Conservation (phyloP, 345 rosid genomes). For the Turritis glabra region DNA sequence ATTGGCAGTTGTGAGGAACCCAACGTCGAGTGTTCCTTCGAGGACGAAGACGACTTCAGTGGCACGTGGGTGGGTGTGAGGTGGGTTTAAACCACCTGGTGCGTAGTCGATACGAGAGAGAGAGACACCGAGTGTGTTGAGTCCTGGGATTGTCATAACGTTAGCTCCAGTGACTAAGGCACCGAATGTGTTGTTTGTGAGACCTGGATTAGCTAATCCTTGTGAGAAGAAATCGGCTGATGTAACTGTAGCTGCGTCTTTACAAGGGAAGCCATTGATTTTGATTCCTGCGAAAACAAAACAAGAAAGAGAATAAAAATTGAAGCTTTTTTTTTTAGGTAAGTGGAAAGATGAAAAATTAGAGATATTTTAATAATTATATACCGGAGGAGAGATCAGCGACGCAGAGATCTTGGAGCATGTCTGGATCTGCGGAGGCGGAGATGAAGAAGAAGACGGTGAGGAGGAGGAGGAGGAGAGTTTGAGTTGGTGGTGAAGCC, state of each 20-base stretch:
- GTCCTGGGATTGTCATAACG: conserved; percentile 60
- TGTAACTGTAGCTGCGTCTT: conserved; percentile 35
- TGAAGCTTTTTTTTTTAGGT: neutral
- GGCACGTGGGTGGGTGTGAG: conserved; percentile 76
- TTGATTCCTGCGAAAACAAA: conserved; percentile 41
- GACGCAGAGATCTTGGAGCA: conserved; percentile 86
- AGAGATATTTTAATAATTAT: neutral
- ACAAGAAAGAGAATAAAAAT: neutral
- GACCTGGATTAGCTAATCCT: conserved; percentile 50
- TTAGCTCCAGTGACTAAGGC: conserved; percentile 49
- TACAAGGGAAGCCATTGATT: conserved; percentile 63
- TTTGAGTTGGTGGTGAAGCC: conserved; percentile 31
- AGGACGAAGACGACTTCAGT: conserved; percentile 58
- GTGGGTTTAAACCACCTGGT: conserved; percentile 69
- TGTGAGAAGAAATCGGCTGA: conserved; percentile 54
- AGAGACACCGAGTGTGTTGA: conserved; percentile 69
- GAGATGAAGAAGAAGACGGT: conserved; percentile 31
- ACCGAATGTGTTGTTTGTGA: conserved; percentile 52
- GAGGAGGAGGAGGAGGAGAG: conserved; percentile 29
- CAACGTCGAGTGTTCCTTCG: conserved; percentile 58
- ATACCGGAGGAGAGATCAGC: conserved; percentile 64
- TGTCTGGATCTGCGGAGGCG: conserved; percentile 61
- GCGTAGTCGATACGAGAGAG: conserved; percentile 67
- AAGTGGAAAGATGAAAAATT: neutral
- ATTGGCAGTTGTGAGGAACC: conserved; percentile 60